Evolutionary conservation across 208 protist species (phyloP), one percentile per base, ranked within the genome.

Genomic region (Vickermania spadyakhi): DNA sequence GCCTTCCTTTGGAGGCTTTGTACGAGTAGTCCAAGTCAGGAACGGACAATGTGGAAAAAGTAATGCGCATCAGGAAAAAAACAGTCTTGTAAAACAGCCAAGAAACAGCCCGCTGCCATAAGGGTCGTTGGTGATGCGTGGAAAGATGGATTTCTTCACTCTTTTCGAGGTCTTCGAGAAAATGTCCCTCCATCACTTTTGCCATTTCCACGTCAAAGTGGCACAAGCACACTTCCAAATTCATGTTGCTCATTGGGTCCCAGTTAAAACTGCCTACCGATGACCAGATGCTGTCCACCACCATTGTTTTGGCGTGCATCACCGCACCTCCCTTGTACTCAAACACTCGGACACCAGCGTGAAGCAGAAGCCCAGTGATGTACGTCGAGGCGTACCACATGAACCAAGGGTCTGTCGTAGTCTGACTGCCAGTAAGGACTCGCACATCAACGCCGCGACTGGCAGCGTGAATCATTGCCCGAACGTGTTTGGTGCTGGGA

Each of bases 261-360:
- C 89, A 90, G 66, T 97, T 97, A 73, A 93, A 97, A 68, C 81
- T 93, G 27, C 93, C 93, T 23, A 97, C 75, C 4, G 79, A 93
- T 52, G 73, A 81, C 85, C 83, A 97, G 56, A 93, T 77, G 55
- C 88, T 92, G 66, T 97, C 93, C n/a, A 88, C 87, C 1, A 94
- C 85, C 25, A 95, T 76, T 28, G 86, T 95, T 70, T 97, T 97
- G 52, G 84, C 89, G 65, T 97, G 93, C 85, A 97, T 94, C 29
- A 95, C 84, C 52, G 91, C 72, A 51, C 58, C 36, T 0, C 85
- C 84, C 26, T 85, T 86, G 65, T 88, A 97, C 67, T 97, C 93
- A 70, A 96, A 97, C 1, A 97, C 72, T 52, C 81, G 75, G 23
- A 96, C 84, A 3, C 88, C 88, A 5, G 77, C 73, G 2, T 68